Evolutionary conservation across 768 basidiomycete species (phyloP).

Genomic region (Rhodotorula diobovata): DNA sequence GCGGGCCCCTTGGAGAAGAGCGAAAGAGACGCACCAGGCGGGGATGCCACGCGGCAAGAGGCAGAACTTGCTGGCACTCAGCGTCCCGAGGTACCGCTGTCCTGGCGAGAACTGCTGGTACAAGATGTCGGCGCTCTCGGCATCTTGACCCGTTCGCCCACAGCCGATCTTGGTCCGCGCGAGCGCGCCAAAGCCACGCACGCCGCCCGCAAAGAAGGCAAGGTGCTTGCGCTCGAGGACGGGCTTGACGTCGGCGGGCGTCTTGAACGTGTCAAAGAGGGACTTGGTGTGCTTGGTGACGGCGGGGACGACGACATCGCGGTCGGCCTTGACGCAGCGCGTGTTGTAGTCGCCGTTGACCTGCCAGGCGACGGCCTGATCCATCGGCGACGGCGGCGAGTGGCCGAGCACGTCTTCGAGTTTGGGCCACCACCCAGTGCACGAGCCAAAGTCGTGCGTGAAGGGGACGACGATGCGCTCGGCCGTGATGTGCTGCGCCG

Average conservation of each 20-base stretch:
- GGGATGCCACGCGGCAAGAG: conserved; percentile 40
- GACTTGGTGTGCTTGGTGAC: conserved; percentile 39
- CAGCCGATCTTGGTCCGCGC: conserved; percentile 39
- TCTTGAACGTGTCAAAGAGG: conserved; percentile 33
- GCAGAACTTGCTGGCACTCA: conserved; percentile 42
- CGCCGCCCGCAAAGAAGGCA: conserved; percentile 41
- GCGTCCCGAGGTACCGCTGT: conserved; percentile 38
- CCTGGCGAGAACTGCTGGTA: conserved; percentile 39
- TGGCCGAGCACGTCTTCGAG: conserved; percentile 40
- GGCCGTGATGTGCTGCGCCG: conserved; percentile 27
- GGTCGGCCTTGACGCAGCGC: conserved; percentile 42
- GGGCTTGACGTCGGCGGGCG: conserved; percentile 22
- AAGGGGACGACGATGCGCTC: conserved; percentile 41
- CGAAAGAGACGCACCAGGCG: conserved; percentile 32
- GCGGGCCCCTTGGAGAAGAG: background rate
- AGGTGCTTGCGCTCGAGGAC: conserved; percentile 31
- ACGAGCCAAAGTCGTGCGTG: conserved; percentile 43
- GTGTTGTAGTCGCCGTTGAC: conserved; percentile 43
- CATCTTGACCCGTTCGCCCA: conserved; percentile 23
- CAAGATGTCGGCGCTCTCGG: conserved; percentile 19
- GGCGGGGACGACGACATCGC: conserved; percentile 41
- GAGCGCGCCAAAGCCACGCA: conserved; percentile 40
- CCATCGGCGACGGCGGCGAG: conserved; percentile 42
- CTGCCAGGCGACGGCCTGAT: conserved; percentile 41
- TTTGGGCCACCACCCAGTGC: conserved; percentile 41